Base-by-base conservation (phyloP, 768 basidiomycete species). In the Galerina marginata region DNA sequence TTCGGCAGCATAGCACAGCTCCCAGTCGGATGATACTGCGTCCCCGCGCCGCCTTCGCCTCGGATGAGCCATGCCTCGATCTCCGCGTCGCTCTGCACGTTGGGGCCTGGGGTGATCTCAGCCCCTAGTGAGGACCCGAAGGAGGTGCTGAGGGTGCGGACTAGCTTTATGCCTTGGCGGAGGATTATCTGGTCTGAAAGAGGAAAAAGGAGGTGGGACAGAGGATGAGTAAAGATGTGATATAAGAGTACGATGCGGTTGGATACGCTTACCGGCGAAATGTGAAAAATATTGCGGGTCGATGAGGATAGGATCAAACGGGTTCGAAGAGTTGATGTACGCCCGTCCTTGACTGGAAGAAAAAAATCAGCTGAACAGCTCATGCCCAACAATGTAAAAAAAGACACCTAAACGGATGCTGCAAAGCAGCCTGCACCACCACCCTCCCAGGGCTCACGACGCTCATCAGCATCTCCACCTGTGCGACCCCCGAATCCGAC, bases 251-350 rank as follows among this genome's bases (percentile, higher is more conserved):
- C 1, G 20, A 29, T 2, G 48, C 2, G 25, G 39, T 5, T 33
- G 29, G 29, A 33, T 33, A 33, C 29, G 29, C 29, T 51, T 26
- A 81, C 81, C 84, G 37, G 83, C 81, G 10, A 76, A 71, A 67
- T 87, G 83, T 16, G 82, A 77, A 50, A 87, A 81, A 73, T 90
- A 91, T 59, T 81, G 73, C 4, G 90, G 90, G 72, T 91, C 86
- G 68, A 91, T 88, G 38, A 81, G 66, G 4, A 88, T 84, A 16
- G 75, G 69, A 54, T 85, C 82, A 72, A 91, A 91, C 0, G 86
- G 77, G 64, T 84, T 79, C 16, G 79, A 76, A 1, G 83, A 82
- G 66, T 82, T 86, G 75, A 91, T 86, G 58, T 83, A 84, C 36
- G 90, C 67, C 5, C 78, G 80, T n/a, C 90, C 29, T 33, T 33